Conservation (phyloP, 495 filamentous ascomycete species). For the Venustampulla echinocandica region DNA sequence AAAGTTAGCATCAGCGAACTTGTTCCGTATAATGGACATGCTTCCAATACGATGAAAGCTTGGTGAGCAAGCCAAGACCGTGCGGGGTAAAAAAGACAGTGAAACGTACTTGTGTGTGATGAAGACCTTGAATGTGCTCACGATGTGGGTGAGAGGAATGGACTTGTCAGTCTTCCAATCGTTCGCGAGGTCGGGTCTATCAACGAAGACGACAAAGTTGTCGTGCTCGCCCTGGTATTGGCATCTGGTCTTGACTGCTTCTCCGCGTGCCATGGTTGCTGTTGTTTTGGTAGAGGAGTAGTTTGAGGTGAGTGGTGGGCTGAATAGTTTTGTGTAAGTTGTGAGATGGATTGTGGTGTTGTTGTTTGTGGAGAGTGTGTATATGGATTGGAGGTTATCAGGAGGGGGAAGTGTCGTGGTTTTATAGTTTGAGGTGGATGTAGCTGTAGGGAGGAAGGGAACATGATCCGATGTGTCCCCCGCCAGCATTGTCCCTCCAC, state of each 20-base stretch:
- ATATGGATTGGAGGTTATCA: too few species aligned
- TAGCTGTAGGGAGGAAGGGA: neutral
- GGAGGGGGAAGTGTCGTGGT: constrained; percentile 5
- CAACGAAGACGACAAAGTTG: constrained; percentile 87
- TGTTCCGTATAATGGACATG: neutral
- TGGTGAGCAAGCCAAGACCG: neutral
- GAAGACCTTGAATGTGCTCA: constrained; percentile 85
- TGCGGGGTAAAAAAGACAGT: constrained; percentile 7
- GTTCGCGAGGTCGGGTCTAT: constrained; percentile 59
- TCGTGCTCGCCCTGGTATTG: constrained; percentile 84
- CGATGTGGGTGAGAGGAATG: constrained; percentile 73
- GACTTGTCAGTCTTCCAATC: constrained; percentile 78
- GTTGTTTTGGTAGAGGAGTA: neutral
- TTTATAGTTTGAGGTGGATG: constrained; percentile 22
- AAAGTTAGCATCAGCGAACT: too few species aligned
- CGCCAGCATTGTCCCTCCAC: constrained; percentile 5
- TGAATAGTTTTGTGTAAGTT: neutral
- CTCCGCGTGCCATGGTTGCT: constrained; percentile 68
- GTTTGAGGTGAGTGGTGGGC: neutral
- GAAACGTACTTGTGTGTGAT: constrained; percentile 75
- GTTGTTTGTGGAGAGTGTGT: neutral
- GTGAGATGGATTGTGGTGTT: neutral
- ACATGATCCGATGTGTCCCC: constrained; percentile 12
- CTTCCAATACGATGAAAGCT: neutral
- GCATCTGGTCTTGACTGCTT: constrained; percentile 65